Conservation (phyloP, 495 filamentous ascomycete genomes). For the Trichoderma virens region DNA sequence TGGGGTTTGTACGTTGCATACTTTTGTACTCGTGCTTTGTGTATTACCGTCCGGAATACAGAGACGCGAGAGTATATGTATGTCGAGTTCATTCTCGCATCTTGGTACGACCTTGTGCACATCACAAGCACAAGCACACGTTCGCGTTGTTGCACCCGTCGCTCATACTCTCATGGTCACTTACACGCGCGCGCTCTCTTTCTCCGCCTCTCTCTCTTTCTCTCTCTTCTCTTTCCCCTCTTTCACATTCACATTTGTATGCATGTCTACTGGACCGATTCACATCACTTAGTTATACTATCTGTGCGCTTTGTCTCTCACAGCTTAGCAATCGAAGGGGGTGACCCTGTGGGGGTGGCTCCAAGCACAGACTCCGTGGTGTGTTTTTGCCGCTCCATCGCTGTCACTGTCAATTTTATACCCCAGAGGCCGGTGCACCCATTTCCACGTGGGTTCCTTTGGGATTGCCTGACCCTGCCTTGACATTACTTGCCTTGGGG, state of each 20-base stretch:
- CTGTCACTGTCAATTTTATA: constrained; percentile 5
- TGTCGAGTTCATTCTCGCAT: neutral
- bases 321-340: neutral
- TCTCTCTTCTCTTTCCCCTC: neutral
- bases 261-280: neutral
- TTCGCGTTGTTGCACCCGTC: neutral
- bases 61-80: neutral
- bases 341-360: neutral
- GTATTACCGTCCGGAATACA: no score
- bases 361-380: constrained; percentile 1
- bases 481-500: neutral
- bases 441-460: neutral
- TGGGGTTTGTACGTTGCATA: neutral
- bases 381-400: constrained; percentile 5
- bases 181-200: neutral
- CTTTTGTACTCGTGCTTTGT: no score
- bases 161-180: neutral
- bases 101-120: neutral
- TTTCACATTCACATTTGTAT: neutral
- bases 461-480: constrained; percentile 1
- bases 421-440: constrained; percentile 3
- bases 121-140: neutral
- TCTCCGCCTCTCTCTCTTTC: neutral
- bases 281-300: neutral
- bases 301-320: neutral